phyloP scores from a whole-genome alignment of 495 filamentous ascomycete species.

The Penicillium parvum region DNA sequence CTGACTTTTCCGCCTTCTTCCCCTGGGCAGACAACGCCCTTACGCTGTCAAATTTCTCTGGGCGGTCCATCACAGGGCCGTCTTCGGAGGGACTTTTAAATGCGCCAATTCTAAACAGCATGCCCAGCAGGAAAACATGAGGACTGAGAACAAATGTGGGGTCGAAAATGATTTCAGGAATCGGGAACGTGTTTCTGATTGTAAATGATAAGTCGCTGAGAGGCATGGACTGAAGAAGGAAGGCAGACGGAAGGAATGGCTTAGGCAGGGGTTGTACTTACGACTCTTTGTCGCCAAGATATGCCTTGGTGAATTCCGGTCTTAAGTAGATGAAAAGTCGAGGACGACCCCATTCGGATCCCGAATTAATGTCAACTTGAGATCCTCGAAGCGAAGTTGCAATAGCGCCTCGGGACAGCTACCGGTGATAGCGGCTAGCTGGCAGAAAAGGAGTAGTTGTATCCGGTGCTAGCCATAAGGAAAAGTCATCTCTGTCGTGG shows the following conservation, averaged over 20 bases:
- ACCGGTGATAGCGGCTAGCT: conserved; percentile 33
- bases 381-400: conserved; percentile 25
- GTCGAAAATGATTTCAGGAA: conserved; percentile 33
- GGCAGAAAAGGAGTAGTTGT: conserved; percentile 31
- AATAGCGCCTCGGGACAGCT: conserved; percentile 31
- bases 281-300: conserved; percentile 29
- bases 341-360: conserved; percentile 25
- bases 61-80: conserved; percentile 19
- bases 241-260: conserved; percentile 3
- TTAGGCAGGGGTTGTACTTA: conserved; percentile 13
- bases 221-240: conserved; percentile 2
- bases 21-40: too few relatives aligned
- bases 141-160: conserved; percentile 25
- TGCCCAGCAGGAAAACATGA: conserved; percentile 25
- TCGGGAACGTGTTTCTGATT: conserved; percentile 26
- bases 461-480: conserved; percentile 26
- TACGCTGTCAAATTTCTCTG: conserved; percentile 27
- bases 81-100: conserved; percentile 24
- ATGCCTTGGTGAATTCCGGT: conserved; percentile 31
- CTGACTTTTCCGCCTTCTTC: too few relatives aligned
- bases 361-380: conserved; percentile 28
- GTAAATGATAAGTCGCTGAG: conserved; percentile 1
- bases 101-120: conserved; percentile 27
- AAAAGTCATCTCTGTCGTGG: conserved; percentile 34
- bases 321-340: conserved; percentile 31